These are phyloP conservation scores for Fusarium sarcochroum DNA, from an alignment of 2,329 filamentous ascomycete genomes.

Conservation along the genomic window DNA sequence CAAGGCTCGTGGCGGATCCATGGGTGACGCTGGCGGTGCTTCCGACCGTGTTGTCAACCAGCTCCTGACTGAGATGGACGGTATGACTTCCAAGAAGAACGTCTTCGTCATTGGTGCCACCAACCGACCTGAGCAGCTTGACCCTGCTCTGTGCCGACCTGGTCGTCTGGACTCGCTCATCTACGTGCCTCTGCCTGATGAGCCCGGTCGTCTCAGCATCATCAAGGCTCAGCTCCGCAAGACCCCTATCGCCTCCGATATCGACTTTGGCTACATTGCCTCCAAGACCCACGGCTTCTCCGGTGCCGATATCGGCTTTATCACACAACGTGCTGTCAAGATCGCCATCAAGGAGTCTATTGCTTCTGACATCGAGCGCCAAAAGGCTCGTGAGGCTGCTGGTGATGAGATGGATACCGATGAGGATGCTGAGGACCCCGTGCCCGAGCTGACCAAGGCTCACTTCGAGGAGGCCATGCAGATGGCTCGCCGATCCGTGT, in stretches of 20 bases:
- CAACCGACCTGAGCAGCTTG: slow-evolving; percentile 98
- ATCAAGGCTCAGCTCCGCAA: slow-evolving; percentile 97
- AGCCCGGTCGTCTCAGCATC: slow-evolving; percentile 89
- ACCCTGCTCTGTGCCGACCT: slow-evolving; percentile 97
- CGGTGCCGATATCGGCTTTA: slow-evolving; percentile 98
- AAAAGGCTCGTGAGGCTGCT: slow-evolving; percentile 88
- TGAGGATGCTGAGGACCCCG: slow-evolving; percentile 89
- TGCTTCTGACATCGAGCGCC: slow-evolving; percentile 86
- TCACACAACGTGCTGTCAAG: slow-evolving; percentile 99
- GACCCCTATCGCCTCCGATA: slow-evolving; percentile 89
- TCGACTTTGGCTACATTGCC: slow-evolving; percentile 92
- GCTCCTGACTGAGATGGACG: slow-evolving; percentile 99
- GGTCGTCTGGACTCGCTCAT: slow-evolving; percentile 98
- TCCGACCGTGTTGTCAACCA: slow-evolving; percentile 99
- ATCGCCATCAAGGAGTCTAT: slow-evolving; percentile 99
- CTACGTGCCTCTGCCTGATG: slow-evolving; percentile 96
- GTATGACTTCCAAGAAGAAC: slow-evolving; percentile 99
- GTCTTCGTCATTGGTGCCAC: slow-evolving; percentile 99
- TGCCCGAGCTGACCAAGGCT: slow-evolving; percentile 93
- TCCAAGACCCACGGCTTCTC: slow-evolving; percentile 99
- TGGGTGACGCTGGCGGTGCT: slow-evolving; percentile 96
- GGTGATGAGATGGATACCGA: slow-evolving; percentile 80
- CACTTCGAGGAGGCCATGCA: slow-evolving; percentile 99
- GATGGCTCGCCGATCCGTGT: slow-evolving; percentile 92
- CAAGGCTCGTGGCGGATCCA: slow-evolving; percentile 97